These are phyloP conservation scores for Agapanthus africanus DNA, from an alignment of 106 monocot species.

Conservation along the genomic window DNA sequence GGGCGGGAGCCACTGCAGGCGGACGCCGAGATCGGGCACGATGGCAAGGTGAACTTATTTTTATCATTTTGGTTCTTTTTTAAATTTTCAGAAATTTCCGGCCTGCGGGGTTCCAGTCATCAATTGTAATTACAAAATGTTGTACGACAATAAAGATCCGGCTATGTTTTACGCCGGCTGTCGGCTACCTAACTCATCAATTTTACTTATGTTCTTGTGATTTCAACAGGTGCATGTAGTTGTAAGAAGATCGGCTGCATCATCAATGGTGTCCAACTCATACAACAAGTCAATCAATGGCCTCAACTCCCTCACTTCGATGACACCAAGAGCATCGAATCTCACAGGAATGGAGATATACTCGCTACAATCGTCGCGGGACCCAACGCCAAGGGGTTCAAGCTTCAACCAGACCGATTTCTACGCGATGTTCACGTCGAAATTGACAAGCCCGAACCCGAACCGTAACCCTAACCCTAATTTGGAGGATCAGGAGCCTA, in stretches of 20 bases:
- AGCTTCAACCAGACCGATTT: conserved; percentile 46
- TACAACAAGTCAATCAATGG: conserved; percentile 12
- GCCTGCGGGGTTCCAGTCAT: background rate
- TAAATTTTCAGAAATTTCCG: too few species aligned
- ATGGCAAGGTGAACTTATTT: conserved; percentile 18
- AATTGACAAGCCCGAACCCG: conserved; percentile 11
- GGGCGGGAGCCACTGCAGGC: conserved; percentile 39
- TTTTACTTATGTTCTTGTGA: too few species aligned
- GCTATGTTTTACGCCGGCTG: too few species aligned
- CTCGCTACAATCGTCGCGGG: conserved; percentile 38
- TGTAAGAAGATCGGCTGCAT: conserved; percentile 24
- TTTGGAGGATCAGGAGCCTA: background rate
- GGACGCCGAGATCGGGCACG: conserved; percentile 35
- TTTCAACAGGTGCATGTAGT: conserved; percentile 34
- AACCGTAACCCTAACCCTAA: background rate
- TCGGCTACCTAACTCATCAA: too few species aligned
- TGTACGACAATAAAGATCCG: too few species aligned
- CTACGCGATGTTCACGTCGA: conserved; percentile 27
- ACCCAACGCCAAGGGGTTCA: conserved; percentile 38
- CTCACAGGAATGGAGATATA: conserved; percentile 46
- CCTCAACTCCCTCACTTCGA: background rate
- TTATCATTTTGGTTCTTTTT: background rate
- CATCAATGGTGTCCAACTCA: conserved; percentile 15
- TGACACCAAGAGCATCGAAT: conserved; percentile 43
- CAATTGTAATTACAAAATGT: background rate